phyloP scores from a whole-genome alignment of 2,329 filamentous ascomycete genomes.

The Lizonia empirigonia region DNA sequence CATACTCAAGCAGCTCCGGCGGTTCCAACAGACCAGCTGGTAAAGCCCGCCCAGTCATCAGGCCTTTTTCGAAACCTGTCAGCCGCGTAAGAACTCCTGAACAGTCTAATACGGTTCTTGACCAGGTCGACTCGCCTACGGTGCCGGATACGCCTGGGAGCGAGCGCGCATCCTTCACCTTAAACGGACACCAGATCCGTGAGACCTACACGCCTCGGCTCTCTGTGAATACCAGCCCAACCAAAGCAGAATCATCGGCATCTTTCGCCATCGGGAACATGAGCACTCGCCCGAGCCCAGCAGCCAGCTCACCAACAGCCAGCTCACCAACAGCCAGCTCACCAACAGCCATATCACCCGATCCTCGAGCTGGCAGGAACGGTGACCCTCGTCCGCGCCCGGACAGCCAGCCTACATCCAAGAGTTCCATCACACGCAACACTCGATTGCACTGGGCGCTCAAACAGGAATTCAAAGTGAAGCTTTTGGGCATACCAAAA shows the following conservation, averaged over 20 bases:
- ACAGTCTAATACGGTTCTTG: not conserved
- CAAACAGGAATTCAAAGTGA: slow-evolving; percentile 33
- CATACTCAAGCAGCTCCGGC: slow-evolving; percentile 24
- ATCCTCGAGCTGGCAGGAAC: not conserved
- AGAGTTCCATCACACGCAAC: slow-evolving; percentile 5
- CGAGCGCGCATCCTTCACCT: slow-evolving; percentile 12
- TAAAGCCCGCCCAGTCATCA: slow-evolving; percentile 12
- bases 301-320: not conserved
- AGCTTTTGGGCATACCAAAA: slow-evolving; percentile 22
- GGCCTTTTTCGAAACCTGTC: not conserved
- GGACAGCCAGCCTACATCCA: not conserved
- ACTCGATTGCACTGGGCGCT: slow-evolving; percentile 22
- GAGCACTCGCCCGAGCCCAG: not conserved
- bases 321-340: not conserved
- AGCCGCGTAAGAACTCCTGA: slow-evolving; percentile 6
- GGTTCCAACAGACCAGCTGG: slow-evolving; percentile 14
- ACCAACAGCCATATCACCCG: not conserved
- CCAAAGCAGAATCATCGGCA: not conserved
- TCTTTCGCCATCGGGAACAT: too few species aligned
- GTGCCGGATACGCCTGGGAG: slow-evolving; percentile 4
- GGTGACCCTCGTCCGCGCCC: not conserved
- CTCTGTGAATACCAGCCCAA: not conserved
- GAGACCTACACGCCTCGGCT: slow-evolving; percentile 21
- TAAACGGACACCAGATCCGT: slow-evolving; percentile 22
- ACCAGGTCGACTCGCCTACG: not conserved